Base-by-base conservation (phyloP, 306 rosid species). In the Inga oerstediana region DNA sequence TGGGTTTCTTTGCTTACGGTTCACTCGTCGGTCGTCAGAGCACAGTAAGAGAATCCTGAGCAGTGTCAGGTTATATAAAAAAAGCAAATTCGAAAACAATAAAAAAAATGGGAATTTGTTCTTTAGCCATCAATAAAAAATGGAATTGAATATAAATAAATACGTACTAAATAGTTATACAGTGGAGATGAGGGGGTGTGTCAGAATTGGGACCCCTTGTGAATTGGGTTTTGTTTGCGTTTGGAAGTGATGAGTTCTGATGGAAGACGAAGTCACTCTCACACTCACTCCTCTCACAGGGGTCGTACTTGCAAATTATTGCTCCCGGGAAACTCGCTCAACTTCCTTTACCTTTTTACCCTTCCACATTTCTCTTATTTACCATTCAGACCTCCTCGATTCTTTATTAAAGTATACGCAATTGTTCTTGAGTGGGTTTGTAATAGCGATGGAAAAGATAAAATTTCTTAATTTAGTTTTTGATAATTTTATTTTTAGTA, bases 141-240 rank as follows among this genome's bases (percentile, higher is more conserved):
- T 15, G 71, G 20, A 17, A 67, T 67, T 65, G 4, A 65, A 43
- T 17, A 11, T 22, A 14, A 27, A 14, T 49, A 15, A 51, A 16
- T 51, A 51, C n/a, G n/a, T 15, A 51, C 20, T 51, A 8, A 70
- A 74, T 72, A 37, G 48, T 69, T 4, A 13, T 49, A n/a, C 30
- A 9, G 27, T 2, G 10, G 4, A 22, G 59, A 83, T 74, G 1
- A 46, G 30, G 35, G 12, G 73, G 72, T 65, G 32, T 66, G 89
- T 86, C 88, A 86, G 85, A 82, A 24, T 70, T 30, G 82, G 85
- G 86, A 22, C 74, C 87, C 88, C 90, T 84, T 88, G 89, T 86
- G 88, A 86, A 89, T 77, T 87, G 91, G 64, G 82, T 35, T 24
- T 80, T 56, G 75, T 80, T 67, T 74, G 77, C 3, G 6, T 74